Percentiles rank a stretch among this genome's conserved stretches.
Conservation (phyloP, 1,284 basidiomycete genomes). For the Cutaneotrichosporon spelunceum region DNA sequence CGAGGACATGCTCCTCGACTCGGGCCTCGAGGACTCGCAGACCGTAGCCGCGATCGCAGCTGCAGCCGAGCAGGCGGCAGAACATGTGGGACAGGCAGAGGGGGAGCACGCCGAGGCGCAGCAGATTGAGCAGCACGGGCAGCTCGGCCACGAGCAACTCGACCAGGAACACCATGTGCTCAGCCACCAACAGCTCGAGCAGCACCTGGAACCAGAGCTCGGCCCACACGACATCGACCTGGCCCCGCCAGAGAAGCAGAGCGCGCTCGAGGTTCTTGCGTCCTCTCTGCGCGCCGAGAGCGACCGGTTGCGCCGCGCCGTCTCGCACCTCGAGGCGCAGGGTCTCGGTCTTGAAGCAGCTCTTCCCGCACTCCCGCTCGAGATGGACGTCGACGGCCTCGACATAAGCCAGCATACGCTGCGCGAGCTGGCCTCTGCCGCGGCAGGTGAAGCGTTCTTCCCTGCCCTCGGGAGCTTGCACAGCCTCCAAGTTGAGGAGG, state of each 20-base stretch:
- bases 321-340: conserved; percentile 14
- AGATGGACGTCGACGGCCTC: conserved; percentile 2
- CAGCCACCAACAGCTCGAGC: not conserved
- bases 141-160: not conserved
- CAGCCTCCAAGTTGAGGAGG: conserved; percentile 6
- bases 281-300: conserved; percentile 17
- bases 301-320: conserved; percentile 19
- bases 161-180: not conserved
- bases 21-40: conserved; percentile 2
- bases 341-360: not conserved
- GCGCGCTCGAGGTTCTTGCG: conserved; percentile 14
- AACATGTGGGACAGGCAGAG: not conserved
- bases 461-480: conserved; percentile 22
- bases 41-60: conserved; percentile 6
- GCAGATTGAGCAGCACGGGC: not conserved
- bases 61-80: not conserved
- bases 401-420: conserved; percentile 20
- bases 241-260: not conserved
- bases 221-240: not conserved
- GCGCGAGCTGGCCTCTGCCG: conserved; percentile 26
- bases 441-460: conserved; percentile 10
- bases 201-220: not conserved
- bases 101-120: not conserved
- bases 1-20: conserved; percentile 18
- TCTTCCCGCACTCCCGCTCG: not conserved